Evolutionary conservation across 2,329 filamentous ascomycete genomes (phyloP).

Genomic region (Furcasterigmium furcatum): DNA sequence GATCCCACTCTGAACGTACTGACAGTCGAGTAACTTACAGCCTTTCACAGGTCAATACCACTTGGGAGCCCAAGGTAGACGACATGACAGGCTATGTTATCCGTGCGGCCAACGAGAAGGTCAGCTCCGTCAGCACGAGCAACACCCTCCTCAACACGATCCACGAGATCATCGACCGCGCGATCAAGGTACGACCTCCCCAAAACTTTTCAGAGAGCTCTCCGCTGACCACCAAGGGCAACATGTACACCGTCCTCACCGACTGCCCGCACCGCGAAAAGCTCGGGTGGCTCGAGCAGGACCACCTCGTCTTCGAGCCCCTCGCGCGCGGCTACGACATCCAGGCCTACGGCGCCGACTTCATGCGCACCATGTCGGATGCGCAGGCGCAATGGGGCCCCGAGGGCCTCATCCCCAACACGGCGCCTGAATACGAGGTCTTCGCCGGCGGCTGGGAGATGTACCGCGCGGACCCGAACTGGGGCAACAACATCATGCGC

Average conservation of each 20-base stretch:
- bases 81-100: too few relatives aligned
- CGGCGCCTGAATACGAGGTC: not conserved
- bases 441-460: not conserved
- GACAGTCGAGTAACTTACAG: too few relatives aligned
- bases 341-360: not conserved
- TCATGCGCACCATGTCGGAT: not conserved
- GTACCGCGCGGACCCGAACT: not conserved
- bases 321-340: not conserved
- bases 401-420: not conserved
- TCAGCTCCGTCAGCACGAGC: too few relatives aligned
- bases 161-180: not conserved
- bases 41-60: too few relatives aligned
- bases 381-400: not conserved
- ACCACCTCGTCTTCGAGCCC: not conserved
- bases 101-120: too few relatives aligned
- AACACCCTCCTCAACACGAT: too few relatives aligned
- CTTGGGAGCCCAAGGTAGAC: too few relatives aligned
- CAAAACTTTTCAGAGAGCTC: too few relatives aligned
- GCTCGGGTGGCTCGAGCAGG: not conserved
- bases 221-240: not conserved
- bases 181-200: not conserved
- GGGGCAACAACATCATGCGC: not conserved
- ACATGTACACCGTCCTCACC: not conserved
- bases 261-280: not conserved
- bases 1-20: too few relatives aligned